Percentiles rank a stretch among this genome's conserved stretches.
Conservation (phyloP, 1,284 basidiomycete species). For the Cryptococcus sp. region DNA sequence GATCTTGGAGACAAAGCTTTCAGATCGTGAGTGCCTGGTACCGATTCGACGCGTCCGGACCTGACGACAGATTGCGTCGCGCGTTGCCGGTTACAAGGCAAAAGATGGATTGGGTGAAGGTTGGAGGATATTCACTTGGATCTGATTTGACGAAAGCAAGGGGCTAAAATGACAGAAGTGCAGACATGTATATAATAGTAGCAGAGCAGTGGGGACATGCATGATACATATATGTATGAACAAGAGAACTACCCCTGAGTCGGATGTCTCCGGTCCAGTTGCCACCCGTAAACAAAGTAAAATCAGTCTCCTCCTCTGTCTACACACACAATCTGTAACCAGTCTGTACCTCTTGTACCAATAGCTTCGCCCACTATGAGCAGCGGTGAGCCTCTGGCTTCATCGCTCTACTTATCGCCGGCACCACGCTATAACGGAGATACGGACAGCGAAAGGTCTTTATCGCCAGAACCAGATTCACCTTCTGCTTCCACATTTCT, state of each 20-base stretch:
- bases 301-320: background rate
- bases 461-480: conserved; percentile 13
- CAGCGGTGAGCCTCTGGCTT: background rate
- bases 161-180: conserved; percentile 3
- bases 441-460: background rate
- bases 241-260: too few relatives aligned
- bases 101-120: conserved; percentile 92
- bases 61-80: conserved; percentile 60
- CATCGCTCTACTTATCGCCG: background rate
- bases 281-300: background rate
- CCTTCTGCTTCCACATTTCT: conserved; percentile 33
- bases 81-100: conserved; percentile 87
- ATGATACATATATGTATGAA: background rate
- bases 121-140: conserved; percentile 76
- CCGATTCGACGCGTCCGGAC: background rate
- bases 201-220: too few relatives aligned
- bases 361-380: background rate
- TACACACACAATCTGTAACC: background rate
- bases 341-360: background rate
- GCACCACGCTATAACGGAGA: background rate
- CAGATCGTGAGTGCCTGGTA: conserved; percentile 52
- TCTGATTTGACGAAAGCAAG: conserved; percentile 61
- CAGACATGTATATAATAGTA: background rate
- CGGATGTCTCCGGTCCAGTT: background rate
- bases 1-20: conserved; percentile 88